Evolutionary conservation across 192 early-diverging fungal species (phyloP), one percentile per base, ranked within the genome.

Genomic region (Diversispora eburnea): DNA sequence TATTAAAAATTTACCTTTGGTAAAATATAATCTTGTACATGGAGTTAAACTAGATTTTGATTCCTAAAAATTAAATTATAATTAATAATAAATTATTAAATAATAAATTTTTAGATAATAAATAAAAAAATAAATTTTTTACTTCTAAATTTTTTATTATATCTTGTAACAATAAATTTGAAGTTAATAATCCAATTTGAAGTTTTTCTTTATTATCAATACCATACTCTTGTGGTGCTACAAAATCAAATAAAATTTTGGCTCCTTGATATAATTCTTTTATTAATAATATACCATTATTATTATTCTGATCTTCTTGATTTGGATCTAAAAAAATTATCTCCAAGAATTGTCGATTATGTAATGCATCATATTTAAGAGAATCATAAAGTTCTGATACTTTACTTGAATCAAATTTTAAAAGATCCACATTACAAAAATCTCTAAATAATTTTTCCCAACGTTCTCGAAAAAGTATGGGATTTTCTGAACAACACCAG

Each of bases 381-480:
- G 95, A 95, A 76, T 99, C 97, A 75, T 97, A 97, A 6, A 98
- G 82, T 74, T 96, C 93, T 13, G 94, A 94, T 6, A 94, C 88
- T 76, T 95, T 95, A 45, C 92, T 91, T 0, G 95, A 93, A 69
- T 92, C 90, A 75, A 87, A 90, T 22, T 84, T 76, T 10, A 81
- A 70, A n/a, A 78, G 73, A 8, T 84, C 83, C 22, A 72, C 81
- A 71, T 76, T 74, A 70, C 87, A 90, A 79, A 97, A 96, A 66
- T 95, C 92, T n/a, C 82, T 80, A 74, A 99, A 93, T 39, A 99
- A 84, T 76, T 99, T 99, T 77, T 97, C 94, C 96, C 96, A 98
- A 13, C 96, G 87, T 81, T 98, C 96, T 68, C 87, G 86, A 73
- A 96, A 96, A 56, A 98, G 80, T 13, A 84, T 81, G 0, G 94